Evolutionary conservation across 2,329 filamentous ascomycete species (phyloP).

Genomic region (Ophiostoma australiae): DNA sequence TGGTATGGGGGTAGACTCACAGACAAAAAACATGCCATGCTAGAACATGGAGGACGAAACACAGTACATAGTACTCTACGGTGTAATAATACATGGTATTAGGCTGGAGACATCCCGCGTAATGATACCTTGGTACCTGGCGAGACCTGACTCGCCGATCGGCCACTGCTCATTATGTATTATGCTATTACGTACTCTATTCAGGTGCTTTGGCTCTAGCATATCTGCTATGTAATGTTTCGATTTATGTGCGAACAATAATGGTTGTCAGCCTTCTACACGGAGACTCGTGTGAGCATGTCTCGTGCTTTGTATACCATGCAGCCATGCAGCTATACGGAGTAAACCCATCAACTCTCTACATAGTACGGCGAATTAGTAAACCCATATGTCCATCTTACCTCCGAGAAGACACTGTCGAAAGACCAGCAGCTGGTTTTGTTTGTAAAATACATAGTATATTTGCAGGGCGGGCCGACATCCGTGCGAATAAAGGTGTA

Average conservation of each 20-base stretch:
- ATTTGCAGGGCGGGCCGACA: not conserved
- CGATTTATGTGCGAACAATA: too few relatives aligned
- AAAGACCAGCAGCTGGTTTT: not conserved
- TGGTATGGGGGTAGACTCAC: conserved; percentile 8
- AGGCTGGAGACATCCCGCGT: conserved; percentile 1
- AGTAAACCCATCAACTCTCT: too few relatives aligned
- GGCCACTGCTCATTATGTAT: not conserved
- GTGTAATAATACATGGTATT: not conserved
- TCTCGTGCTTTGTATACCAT: not conserved
- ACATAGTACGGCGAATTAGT: too few relatives aligned
- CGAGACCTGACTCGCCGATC: conserved; percentile 9
- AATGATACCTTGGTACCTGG: conserved; percentile 2
- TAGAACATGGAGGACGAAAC: not conserved
- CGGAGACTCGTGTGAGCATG: not conserved
- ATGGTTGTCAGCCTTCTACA: not conserved
- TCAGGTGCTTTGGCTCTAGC: too few relatives aligned
- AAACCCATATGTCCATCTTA: not conserved
- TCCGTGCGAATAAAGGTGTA: not conserved
- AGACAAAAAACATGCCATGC: not conserved
- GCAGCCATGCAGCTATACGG: not conserved
- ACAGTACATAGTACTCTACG: too few relatives aligned
- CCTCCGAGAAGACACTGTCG: conserved; percentile 4
- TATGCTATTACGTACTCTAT: conserved; percentile 7
- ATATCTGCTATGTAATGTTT: too few relatives aligned
- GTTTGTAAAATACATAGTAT: not conserved